Conservation (phyloP, 2,329 filamentous ascomycete genomes). For the Alternaria consortialis region DNA sequence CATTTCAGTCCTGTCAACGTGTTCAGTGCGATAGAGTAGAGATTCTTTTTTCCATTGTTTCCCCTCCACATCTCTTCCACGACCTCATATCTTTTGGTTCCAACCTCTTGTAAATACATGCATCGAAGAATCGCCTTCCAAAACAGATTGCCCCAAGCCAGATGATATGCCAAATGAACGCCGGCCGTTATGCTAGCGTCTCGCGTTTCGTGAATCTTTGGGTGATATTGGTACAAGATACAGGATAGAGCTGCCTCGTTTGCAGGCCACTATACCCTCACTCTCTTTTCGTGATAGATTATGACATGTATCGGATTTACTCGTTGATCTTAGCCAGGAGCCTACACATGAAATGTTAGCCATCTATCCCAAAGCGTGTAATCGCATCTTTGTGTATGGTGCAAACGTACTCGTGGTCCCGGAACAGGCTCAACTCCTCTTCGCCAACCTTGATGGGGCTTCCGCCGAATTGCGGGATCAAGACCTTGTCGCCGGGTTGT, state of each 20-base stretch:
- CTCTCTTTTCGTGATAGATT: neutral
- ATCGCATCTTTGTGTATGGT: neutral
- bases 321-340: conserved; percentile 99
- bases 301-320: conserved; percentile 58
- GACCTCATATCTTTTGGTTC: neutral
- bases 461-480: conserved; percentile 96
- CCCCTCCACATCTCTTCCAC: conserved; percentile 12
- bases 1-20: neutral
- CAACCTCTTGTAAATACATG: conserved; percentile 27
- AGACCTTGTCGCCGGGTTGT: conserved; percentile 82
- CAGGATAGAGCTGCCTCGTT: neutral
- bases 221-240: conserved; percentile 38
- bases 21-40: conserved; percentile 21
- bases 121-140: conserved; percentile 23
- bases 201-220: conserved; percentile 20
- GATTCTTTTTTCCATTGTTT: conserved; percentile 28
- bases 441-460: conserved; percentile 97
- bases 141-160: conserved; percentile 30
- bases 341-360: conserved; percentile 60
- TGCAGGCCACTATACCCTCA: conserved; percentile 25
- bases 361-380: neutral
- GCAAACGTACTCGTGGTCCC: conserved; percentile 90
- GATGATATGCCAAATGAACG: conserved; percentile 39
- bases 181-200: conserved; percentile 42
- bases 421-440: conserved; percentile 94